Base-by-base conservation (phyloP, 2,329 filamentous ascomycete species). In the Fonsecaea multimorphosa region DNA sequence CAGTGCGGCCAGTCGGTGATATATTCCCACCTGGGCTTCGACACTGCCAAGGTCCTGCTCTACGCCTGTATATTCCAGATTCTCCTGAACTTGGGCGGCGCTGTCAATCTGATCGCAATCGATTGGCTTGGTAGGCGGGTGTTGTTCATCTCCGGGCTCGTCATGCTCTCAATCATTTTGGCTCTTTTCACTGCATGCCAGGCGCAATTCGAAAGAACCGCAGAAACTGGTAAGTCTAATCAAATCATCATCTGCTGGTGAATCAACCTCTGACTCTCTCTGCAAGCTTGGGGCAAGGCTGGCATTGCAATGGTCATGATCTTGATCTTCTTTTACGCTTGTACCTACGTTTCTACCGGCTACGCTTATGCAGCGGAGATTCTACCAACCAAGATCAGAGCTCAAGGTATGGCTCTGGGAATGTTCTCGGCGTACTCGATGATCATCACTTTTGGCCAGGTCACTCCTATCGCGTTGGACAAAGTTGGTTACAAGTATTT, bases 361-460 rank as follows among this genome's bases (percentile, higher is more conserved):
- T 51, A 51, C 12, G 46, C 46, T 12, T 64, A 64, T 31, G 53
- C 58, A n/a, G 29, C 31, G 27, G 61, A 64, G 46, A 59, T 64
- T 31, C 58, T 58, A 16, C 61, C 61, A 2, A 64, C 61, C 5
- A 32, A 40, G n/a, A 56, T 64, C 22, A 34, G 61, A 22, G 29
- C 38, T 9, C 61, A 64, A 27, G 61, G 61, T 5, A 58, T 49
- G 12, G 61, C 61, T 3, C 22, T 58, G 11, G 61, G 61, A 1
- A 64, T 64, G 61, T 40, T 54, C 16, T 54, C 40, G 2, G 57
- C 53, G 44, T 64, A 64, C 55, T 27, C 31, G 11, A 11, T 16
- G 6, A 51, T 51, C 46, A 51, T 51, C 16, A 27, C 19, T 27
- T 51, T 51, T 19, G 16, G 46, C 8, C 46, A 51, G 16, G 46